Conservation (phyloP, 257 asterid genomes). For the Phtheirospermum japonicum region DNA sequence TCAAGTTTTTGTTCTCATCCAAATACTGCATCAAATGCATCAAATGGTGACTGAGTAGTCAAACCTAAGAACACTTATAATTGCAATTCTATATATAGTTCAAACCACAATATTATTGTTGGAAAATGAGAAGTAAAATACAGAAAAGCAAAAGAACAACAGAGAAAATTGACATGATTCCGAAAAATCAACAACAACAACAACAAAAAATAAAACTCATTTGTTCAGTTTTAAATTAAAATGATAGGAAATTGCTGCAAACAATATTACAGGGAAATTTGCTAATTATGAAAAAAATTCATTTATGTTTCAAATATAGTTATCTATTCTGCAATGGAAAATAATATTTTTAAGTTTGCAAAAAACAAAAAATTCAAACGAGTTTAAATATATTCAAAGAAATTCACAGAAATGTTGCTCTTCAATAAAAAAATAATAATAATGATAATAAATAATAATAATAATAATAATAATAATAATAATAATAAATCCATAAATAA, state of each 20-base stretch:
- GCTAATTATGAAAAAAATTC: background rate
- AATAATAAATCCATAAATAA: background rate
- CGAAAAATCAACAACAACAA: background rate
- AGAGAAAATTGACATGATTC: background rate
- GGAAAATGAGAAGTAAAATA: no score
- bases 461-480: no score
- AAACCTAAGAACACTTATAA: conserved; percentile 1
- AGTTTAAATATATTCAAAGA: background rate
- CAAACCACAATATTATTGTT: conserved; percentile 8
- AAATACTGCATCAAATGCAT: conserved; percentile 70
- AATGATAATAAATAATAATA: no score
- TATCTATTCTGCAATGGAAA: no score
- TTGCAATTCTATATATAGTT: background rate
- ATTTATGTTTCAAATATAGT: background rate
- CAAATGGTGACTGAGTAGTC: conserved; percentile 8
- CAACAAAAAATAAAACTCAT: background rate
- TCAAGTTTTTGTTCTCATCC: conserved; percentile 94
- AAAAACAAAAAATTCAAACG: background rate
- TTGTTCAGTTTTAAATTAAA: background rate
- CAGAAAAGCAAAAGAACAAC: background rate
- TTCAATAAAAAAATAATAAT: background rate
- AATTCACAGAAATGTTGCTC: background rate
- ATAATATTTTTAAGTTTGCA: background rate
- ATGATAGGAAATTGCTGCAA: background rate
- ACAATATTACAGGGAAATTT: background rate